phyloP scores from a whole-genome alignment of 2,329 filamentous ascomycete species.

The Aspergillus proliferans region DNA sequence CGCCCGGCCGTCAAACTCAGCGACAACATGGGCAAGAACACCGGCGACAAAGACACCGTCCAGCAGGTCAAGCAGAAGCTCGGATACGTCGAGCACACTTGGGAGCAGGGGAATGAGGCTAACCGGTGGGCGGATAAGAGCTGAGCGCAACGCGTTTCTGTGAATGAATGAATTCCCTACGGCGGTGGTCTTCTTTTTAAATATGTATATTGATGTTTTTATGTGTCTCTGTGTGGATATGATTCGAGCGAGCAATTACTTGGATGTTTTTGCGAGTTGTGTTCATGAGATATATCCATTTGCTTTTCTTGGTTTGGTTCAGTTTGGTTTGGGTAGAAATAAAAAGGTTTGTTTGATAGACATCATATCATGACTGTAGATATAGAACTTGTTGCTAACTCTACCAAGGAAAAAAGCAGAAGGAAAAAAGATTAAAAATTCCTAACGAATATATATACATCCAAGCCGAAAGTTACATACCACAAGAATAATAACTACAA shows the following conservation, averaged over 20 bases:
- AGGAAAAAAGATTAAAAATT: neutral
- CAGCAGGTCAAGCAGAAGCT: conserved; percentile 75
- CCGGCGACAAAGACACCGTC: conserved; percentile 73
- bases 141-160: conserved; percentile 1
- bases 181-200: neutral
- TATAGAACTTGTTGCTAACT: neutral
- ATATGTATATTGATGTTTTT: neutral
- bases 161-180: too few species aligned
- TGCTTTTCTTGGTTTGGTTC: neutral
- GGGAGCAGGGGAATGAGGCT: conserved; percentile 78
- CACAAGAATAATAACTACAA: conserved; percentile 11
- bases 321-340: too few species aligned
- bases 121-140: conserved; percentile 61
- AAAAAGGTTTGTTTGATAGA: neutral
- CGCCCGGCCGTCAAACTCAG: conserved; percentile 86
- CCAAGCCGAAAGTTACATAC: too few species aligned
- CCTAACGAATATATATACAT: neutral
- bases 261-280: neutral
- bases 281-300: neutral
- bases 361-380: neutral
- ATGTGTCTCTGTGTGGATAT: neutral
- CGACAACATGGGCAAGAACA: conserved; percentile 90
- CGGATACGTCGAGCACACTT: conserved; percentile 78
- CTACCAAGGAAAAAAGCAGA: conserved; percentile 9
- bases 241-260: neutral